A percentile compares a stretch with the other conserved stretches of the same genome.
Evolutionary conservation across 1,284 basidiomycete species (phyloP).

Genomic region (Cutaneotrichosporon dermatis): DNA sequence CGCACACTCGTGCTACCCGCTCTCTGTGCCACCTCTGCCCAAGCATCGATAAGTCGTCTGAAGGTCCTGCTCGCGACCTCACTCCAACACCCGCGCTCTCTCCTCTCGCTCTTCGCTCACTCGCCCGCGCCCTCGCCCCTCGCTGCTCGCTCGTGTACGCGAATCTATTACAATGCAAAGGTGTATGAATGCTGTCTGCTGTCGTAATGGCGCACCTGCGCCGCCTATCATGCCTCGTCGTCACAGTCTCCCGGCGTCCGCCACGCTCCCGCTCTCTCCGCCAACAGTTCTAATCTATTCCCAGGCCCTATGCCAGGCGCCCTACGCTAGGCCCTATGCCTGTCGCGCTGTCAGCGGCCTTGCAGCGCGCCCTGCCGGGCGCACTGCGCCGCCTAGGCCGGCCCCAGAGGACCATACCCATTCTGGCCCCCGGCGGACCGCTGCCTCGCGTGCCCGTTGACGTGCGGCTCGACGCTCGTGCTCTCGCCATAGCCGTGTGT

Average conservation of each 20-base stretch:
- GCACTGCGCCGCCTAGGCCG: conserved; percentile 6
- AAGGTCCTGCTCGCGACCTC: no score
- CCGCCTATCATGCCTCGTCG: not conserved
- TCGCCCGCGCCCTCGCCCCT: no score
- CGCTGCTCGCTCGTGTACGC: not conserved
- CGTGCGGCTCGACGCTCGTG: conserved; percentile 3
- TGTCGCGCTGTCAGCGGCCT: no score
- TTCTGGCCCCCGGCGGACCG: conserved; percentile 30
- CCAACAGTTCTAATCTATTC: no score
- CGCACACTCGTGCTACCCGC: no score
- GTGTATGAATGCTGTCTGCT: conserved; percentile 5
- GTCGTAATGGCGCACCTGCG: conserved; percentile 1
- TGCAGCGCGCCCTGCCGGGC: not conserved
- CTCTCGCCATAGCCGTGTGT: not conserved
- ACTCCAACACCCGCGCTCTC: no score
- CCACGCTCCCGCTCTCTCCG: no score
- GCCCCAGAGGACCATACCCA: conserved; percentile 41
- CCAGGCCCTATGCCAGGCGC: no score
- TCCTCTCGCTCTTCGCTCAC: no score
- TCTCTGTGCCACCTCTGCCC: no score
- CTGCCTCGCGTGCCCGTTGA: conserved; percentile 42
- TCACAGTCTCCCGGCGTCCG: not conserved
- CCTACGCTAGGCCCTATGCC: no score
- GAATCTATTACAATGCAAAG: conserved; percentile 21
- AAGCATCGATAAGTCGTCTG: no score